Percentiles rank a stretch among this genome's conserved stretches.
These are phyloP conservation scores for Kentomonas sorsogonicus DNA, from an alignment of 208 protist species.

Conservation along the genomic window DNA sequence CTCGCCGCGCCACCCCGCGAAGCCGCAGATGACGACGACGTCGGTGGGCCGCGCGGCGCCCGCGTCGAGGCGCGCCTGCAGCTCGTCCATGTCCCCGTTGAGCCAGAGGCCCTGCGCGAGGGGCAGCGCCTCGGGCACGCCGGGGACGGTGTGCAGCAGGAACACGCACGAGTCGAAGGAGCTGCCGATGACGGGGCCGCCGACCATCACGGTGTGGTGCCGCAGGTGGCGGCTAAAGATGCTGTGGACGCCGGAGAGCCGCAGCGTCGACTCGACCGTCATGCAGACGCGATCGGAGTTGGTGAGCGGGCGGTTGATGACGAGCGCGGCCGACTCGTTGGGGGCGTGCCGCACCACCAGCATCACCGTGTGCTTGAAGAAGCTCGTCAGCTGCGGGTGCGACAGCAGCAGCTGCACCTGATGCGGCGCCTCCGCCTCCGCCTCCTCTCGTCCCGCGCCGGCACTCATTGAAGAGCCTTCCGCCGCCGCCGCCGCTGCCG, in stretches of 20 bases:
- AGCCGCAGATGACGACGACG: constrained; percentile 72
- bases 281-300: constrained; percentile 45
- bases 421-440: constrained; percentile 20
- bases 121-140: constrained; percentile 50
- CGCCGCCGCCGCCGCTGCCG: not conserved
- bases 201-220: constrained; percentile 70
- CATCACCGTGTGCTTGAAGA: constrained; percentile 61
- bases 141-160: constrained; percentile 65
- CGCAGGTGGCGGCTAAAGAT: constrained; percentile 54
- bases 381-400: constrained; percentile 64
- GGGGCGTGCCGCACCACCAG: constrained; percentile 56
- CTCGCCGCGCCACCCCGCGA: constrained; percentile 65
- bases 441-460: no score
- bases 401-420: constrained; percentile 65
- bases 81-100: constrained; percentile 59
- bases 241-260: constrained; percentile 45
- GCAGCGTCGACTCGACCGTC: constrained; percentile 36
- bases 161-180: constrained; percentile 64
- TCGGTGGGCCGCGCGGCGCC: constrained; percentile 42
- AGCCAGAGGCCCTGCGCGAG: constrained; percentile 59
- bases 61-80: constrained; percentile 53
- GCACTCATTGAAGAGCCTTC: no score
- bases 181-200: constrained; percentile 64
- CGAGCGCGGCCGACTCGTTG: constrained; percentile 59
- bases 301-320: constrained; percentile 68